phyloP scores from a whole-genome alignment of 352 stramenopile species.

The Vaucheria bursata region DNA sequence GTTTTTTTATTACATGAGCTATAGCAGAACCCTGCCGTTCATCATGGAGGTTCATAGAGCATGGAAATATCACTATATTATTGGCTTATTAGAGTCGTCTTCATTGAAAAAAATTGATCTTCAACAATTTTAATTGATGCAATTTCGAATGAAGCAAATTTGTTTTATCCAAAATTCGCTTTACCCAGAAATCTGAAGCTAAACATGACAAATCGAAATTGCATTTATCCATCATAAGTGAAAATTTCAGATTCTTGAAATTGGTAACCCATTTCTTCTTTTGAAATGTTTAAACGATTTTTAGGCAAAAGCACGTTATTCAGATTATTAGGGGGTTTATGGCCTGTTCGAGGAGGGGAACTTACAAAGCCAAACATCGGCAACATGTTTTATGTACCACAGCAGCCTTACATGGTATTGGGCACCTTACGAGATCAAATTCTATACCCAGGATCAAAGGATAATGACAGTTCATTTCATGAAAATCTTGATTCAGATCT shows the following conservation, averaged over 20 bases:
- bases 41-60: too few species aligned
- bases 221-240: background rate
- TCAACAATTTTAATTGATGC: too few species aligned
- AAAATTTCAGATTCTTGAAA: background rate
- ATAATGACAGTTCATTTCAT: too few species aligned
- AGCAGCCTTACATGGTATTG: conserved; percentile 72
- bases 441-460: conserved; percentile 68
- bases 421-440: conserved; percentile 74
- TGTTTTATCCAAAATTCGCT: too few species aligned
- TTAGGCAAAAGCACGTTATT: conserved; percentile 69
- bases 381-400: conserved; percentile 76
- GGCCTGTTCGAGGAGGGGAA: conserved; percentile 51
- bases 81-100: too few species aligned
- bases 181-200: too few species aligned
- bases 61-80: too few species aligned
- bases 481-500: background rate
- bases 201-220: background rate
- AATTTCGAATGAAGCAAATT: too few species aligned
- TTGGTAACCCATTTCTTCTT: background rate
- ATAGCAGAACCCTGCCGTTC: too few species aligned
- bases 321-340: conserved; percentile 71
- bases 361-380: conserved; percentile 67
- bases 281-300: too few species aligned
- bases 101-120: too few species aligned
- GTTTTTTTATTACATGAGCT: too few species aligned